These are phyloP conservation scores for Aspergillus sp. DNA, from an alignment of 2,329 filamentous ascomycete species.

Conservation along the genomic window DNA sequence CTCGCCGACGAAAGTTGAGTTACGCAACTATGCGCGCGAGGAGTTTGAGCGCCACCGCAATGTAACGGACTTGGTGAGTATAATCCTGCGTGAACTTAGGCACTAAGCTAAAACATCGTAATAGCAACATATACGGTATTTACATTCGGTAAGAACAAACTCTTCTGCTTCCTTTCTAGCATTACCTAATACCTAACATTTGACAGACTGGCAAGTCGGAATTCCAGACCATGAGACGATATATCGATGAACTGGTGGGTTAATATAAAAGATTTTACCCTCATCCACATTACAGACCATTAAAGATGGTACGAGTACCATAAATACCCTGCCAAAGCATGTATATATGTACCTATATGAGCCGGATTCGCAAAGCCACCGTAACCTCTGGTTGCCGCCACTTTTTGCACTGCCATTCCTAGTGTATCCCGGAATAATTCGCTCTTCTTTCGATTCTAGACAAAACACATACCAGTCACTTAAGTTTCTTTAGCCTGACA, in stretches of 20 bases:
- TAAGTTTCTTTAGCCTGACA: background rate
- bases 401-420: background rate
- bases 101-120: background rate
- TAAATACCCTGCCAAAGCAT: too few relatives aligned
- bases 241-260: slow-evolving; percentile 37
- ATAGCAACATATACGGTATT: slow-evolving; percentile 40
- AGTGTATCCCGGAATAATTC: background rate
- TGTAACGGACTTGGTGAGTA: slow-evolving; percentile 37
- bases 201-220: slow-evolving; percentile 40
- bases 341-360: too few relatives aligned
- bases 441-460: background rate
- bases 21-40: slow-evolving; percentile 36
- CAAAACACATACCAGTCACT: background rate
- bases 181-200: slow-evolving; percentile 3
- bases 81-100: background rate
- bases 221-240: slow-evolving; percentile 41
- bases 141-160: slow-evolving; percentile 31
- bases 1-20: slow-evolving; percentile 35
- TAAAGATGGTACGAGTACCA: too few relatives aligned
- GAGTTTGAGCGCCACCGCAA: slow-evolving; percentile 40
- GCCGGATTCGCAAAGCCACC: too few relatives aligned
- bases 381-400: too few relatives aligned
- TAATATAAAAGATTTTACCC: slow-evolving; percentile 6
- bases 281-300: background rate
- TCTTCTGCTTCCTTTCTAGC: background rate